Evolutionary conservation across 768 basidiomycete species (phyloP).

Genomic region (Amanita muscaria): DNA sequence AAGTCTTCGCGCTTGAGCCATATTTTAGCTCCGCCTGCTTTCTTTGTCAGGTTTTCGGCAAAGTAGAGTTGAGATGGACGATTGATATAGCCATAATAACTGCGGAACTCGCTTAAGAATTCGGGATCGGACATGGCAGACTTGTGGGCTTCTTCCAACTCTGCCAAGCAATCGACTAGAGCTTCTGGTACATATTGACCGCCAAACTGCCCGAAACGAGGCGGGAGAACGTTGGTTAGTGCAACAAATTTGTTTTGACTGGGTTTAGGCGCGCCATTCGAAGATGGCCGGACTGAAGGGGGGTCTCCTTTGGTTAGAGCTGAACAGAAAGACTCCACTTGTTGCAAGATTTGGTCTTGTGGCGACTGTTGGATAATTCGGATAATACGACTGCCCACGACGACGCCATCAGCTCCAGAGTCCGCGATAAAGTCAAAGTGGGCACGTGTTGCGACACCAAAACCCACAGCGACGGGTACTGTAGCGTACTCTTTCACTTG

Average conservation of each 20-base stretch:
- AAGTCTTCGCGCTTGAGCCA: constrained; percentile 97
- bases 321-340: constrained; percentile 67
- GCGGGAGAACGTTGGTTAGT: constrained; percentile 48
- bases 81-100: constrained; percentile 90
- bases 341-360: constrained; percentile 34
- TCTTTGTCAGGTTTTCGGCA: constrained; percentile 83
- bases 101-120: constrained; percentile 88
- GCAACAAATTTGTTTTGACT: constrained; percentile 12
- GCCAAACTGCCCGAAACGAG: constrained; percentile 90
- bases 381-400: constrained; percentile 85
- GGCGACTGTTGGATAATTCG: constrained; percentile 64
- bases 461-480: constrained; percentile 90
- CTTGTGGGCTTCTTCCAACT: constrained; percentile 88
- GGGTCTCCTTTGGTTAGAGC: constrained; percentile 46
- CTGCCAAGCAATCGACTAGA: constrained; percentile 83
- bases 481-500: constrained; percentile 73
- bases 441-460: constrained; percentile 84
- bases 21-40: constrained; percentile 89
- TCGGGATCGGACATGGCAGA: constrained; percentile 77
- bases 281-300: constrained; percentile 25
- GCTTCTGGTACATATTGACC: constrained; percentile 98
- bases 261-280: constrained; percentile 14
- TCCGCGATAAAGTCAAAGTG: constrained; percentile 84
- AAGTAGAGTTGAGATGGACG: constrained; percentile 87
- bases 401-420: constrained; percentile 92